phyloP scores from a whole-genome alignment of 2,329 filamentous ascomycete genomes.

The Myriosclerotinia curreyana region DNA sequence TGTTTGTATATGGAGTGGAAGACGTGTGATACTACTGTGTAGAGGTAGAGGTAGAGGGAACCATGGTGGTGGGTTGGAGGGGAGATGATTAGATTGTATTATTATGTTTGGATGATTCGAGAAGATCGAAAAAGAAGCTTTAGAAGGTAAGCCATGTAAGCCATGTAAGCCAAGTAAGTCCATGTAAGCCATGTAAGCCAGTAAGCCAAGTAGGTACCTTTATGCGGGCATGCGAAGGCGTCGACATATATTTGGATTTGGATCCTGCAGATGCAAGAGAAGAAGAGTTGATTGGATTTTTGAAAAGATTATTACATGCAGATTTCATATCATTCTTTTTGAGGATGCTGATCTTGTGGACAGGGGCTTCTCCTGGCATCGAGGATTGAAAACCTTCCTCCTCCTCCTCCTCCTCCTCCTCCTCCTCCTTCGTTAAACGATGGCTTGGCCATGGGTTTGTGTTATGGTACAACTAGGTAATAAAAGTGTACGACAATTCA shows the following conservation, averaged over 20 bases:
- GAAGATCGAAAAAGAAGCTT: neutral
- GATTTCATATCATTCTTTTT: neutral
- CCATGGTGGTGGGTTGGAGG: neutral
- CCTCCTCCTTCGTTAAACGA: no score
- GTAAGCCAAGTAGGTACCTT: neutral
- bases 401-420: no score
- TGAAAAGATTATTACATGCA: neutral
- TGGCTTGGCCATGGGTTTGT: no score
- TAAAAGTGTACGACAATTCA: no score
- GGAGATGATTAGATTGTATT: no score
- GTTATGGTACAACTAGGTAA: no score
- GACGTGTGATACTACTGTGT: neutral
- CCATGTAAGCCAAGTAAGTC: no score
- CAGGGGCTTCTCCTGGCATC: neutral
- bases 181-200: neutral
- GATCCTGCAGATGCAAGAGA: slow-evolving; percentile 11
- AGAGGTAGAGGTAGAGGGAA: neutral
- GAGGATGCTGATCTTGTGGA: neutral
- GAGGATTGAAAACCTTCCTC: no score
- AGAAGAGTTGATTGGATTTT: neutral
- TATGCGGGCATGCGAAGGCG: neutral
- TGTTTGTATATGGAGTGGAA: neutral
- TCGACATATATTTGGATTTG: neutral
- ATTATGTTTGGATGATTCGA: no score
- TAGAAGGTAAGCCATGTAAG: neutral